Evolutionary conservation across 2,329 filamentous ascomycete genomes (phyloP), one percentile per base, ranked within the genome.

Genomic region (Colletotrichum neosansevieriae): DNA sequence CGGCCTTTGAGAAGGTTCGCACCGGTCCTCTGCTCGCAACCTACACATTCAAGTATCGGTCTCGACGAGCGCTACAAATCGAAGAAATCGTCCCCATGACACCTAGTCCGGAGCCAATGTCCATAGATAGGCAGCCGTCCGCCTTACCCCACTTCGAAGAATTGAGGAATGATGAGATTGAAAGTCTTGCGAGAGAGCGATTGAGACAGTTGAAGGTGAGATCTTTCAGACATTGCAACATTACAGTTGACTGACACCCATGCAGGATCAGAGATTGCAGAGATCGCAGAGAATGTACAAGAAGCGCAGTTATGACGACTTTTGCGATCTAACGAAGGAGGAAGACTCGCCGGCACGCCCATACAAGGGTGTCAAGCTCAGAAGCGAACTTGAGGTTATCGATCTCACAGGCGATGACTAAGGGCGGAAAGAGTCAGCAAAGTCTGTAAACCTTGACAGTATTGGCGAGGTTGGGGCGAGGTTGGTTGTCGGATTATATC

Each of bases 41-140:
- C 7, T 76, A 78, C 24, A 70, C 42, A 21, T 77, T 80, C 64
- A 70, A 75, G 6, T 80, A 80, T 49, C 71, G 77, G 34, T 79
- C 78, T 3, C 10, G 34, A 80, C 77, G 75, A 7, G 76, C 75
- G 3, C 71, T 80, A 1, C 75, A 75, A 58, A 69, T 74, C 2
- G 74, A 78, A 53, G 50, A 76, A 24, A 73, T 80, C 36, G 73
- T 80, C 45, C 75, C 75, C 13, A 73, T 73, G 3, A 73, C 71
- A 6, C 71, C 73, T 2, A 69, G 70, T 15, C 70, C 57, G 1
- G 71, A 74, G 3, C 69, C 73, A 1, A 67, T 64, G 6, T 32
- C 29, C 6, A 34, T n/a, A 10, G 15, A 17, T 13, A 44, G 24
- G 9, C 44, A 21, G 4, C 15, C 44, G 4, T 44, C 36, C 15